phyloP scores from a whole-genome alignment of 2,329 filamentous ascomycete genomes.

The Pseudogymnoascus sp. region DNA sequence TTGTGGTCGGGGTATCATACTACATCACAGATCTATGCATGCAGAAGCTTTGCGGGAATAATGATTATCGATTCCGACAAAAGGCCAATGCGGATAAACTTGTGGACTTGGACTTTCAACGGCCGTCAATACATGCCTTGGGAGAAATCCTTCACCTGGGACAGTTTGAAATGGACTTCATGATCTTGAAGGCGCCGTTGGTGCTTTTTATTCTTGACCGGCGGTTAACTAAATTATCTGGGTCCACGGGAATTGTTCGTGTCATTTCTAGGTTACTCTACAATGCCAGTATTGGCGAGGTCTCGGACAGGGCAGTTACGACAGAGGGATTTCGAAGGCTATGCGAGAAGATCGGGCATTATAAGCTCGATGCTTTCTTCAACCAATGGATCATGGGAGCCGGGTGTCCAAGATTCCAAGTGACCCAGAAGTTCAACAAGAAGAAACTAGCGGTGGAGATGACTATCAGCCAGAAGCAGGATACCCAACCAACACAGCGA shows the following conservation, averaged over 20 bases:
- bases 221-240: constrained; percentile 78
- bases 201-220: constrained; percentile 93
- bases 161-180: constrained; percentile 78
- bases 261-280: constrained; percentile 81
- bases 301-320: constrained; percentile 59
- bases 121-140: constrained; percentile 74
- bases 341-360: constrained; percentile 82
- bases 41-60: constrained; percentile 83
- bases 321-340: constrained; percentile 69
- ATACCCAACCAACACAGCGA: constrained; percentile 39
- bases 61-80: constrained; percentile 85
- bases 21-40: constrained; percentile 95
- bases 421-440: constrained; percentile 91
- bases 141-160: constrained; percentile 72
- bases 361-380: constrained; percentile 84
- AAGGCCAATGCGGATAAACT: constrained; percentile 77
- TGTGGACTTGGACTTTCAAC: constrained; percentile 69
- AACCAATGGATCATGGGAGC: constrained; percentile 84
- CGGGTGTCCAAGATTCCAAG: constrained; percentile 80
- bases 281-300: constrained; percentile 73
- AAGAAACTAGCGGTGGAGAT: constrained; percentile 94
- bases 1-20: constrained; percentile 80
- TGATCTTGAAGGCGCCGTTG: constrained; percentile 80
- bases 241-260: constrained; percentile 71
- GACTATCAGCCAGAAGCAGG: constrained; percentile 66